Evolutionary conservation across 306 rosid genomes (phyloP).

Genomic region (Citrullus colocynthis): DNA sequence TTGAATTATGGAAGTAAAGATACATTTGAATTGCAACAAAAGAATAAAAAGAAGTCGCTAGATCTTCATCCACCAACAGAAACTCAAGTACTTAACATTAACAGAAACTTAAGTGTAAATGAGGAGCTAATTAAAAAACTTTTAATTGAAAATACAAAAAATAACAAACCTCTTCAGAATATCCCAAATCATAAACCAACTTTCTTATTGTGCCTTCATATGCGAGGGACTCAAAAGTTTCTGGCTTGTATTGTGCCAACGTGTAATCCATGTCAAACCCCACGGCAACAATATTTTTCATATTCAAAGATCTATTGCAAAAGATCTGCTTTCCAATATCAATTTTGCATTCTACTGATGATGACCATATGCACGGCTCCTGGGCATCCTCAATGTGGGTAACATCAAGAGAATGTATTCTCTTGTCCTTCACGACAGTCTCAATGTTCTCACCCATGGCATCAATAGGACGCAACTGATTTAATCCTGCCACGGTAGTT

Average conservation of each 20-base stretch:
- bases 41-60: not conserved
- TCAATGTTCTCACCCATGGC: slow-evolving; percentile 40
- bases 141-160: not conserved
- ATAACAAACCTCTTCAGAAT: slow-evolving; percentile 64
- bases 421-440: slow-evolving; percentile 20
- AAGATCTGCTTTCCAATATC: slow-evolving; percentile 71
- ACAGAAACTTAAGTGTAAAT: not conserved
- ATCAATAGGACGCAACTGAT: slow-evolving; percentile 26
- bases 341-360: slow-evolving; percentile 35
- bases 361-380: slow-evolving; percentile 53
- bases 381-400: slow-evolving; percentile 15
- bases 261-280: slow-evolving; percentile 99
- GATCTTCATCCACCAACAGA: not conserved
- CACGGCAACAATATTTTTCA: slow-evolving; percentile 85
- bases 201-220: slow-evolving; percentile 85
- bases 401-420: slow-evolving; percentile 12
- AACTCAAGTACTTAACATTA: not conserved
- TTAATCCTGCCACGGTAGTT: slow-evolving; percentile 31
- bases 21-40: not conserved
- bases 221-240: slow-evolving; percentile 93
- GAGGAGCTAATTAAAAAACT: not conserved
- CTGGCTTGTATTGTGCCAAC: slow-evolving; percentile 95
- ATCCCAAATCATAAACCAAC: slow-evolving; percentile 78
- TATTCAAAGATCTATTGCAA: slow-evolving; percentile 88
- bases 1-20: not conserved